Evolutionary conservation across 2,329 filamentous ascomycete genomes (phyloP), one percentile per base, ranked within the genome.

Genomic region (Rutstroemia sp.): DNA sequence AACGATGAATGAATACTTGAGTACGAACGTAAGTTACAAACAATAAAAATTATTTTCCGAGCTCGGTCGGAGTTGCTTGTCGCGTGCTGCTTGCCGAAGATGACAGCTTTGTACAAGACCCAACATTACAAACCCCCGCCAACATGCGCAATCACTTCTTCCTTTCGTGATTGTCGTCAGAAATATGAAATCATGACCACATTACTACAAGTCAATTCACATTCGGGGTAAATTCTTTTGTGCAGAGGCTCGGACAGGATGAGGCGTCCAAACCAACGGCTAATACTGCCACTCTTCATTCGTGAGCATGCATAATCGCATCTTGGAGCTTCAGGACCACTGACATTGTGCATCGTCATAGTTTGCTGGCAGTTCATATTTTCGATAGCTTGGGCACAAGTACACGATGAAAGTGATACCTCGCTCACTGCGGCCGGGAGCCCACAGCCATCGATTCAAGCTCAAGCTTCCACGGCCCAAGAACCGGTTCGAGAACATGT

Each of bases 261-360:
- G 69, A 71, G 60, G 61, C 52, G 59, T 52, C 59, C 57, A 52
- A 60, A 60, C 44, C 64, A 59, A 59, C 65, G 64, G 62, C 61
- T 69, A 37, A 18, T 56, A 27, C 51, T 67, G 62, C 66, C 67
- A 61, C 63, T 67, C 46, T 62, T 70, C 39, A 59, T 70, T 52
- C 58, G 69, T 71, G 67, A 49, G 67, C 60, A 48, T 47, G 47
- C 27, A 34, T 34, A 30, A 27, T 47, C 38, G 25, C 34, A 49
- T 30, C 39, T 39, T 53, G 39, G 46, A 57, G 45, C 23, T 47
- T 50, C 42, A 42, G 19, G 18, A 34, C 21, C 37, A 9, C 49
- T 57, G 19, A 49, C 39, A 57, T 18, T 48, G n/a, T 37, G 12
- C n/a, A 19, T 44, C 27, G n/a, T 27, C 27, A 49, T 38, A 70